Evolutionary conservation across 192 early-diverging fungal genomes (phyloP).

Genomic region (Entomortierella lignicola): DNA sequence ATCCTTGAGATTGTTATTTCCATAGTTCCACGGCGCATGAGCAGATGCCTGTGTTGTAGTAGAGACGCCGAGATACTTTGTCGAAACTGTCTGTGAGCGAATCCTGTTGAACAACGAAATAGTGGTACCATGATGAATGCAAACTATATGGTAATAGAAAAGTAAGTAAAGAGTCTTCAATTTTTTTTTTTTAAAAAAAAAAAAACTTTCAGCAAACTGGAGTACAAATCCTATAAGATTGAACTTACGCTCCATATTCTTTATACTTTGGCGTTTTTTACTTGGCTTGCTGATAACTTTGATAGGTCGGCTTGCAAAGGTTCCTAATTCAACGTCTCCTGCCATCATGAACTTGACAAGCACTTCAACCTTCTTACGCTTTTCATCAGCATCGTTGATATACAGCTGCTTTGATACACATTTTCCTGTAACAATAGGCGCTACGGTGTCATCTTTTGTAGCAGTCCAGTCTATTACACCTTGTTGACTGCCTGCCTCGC

Average conservation of each 20-base stretch:
- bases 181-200: too few relatives aligned
- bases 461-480: slow-evolving; percentile 68
- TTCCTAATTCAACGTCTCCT: slow-evolving; percentile 68
- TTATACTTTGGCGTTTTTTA: slow-evolving; percentile 88
- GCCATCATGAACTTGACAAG: slow-evolving; percentile 77
- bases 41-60: slow-evolving; percentile 53
- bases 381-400: slow-evolving; percentile 88
- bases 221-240: not conserved
- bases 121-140: slow-evolving; percentile 87
- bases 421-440: slow-evolving; percentile 71
- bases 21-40: slow-evolving; percentile 55
- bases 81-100: slow-evolving; percentile 89
- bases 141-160: slow-evolving; percentile 58
- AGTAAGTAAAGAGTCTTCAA: not conserved
- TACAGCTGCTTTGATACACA: slow-evolving; percentile 86
- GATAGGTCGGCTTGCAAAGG: slow-evolving; percentile 82
- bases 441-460: slow-evolving; percentile 58
- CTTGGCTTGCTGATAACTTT: slow-evolving; percentile 94
- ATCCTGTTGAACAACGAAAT: slow-evolving; percentile 92
- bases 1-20: slow-evolving; percentile 43
- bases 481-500: slow-evolving; percentile 64
- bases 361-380: slow-evolving; percentile 82
- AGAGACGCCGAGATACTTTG: slow-evolving; percentile 82
- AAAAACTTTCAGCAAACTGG: not conserved
- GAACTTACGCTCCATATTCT: slow-evolving; percentile 77